phyloP scores from a whole-genome alignment of 495 filamentous ascomycete genomes.

The Neurospora sp. region DNA sequence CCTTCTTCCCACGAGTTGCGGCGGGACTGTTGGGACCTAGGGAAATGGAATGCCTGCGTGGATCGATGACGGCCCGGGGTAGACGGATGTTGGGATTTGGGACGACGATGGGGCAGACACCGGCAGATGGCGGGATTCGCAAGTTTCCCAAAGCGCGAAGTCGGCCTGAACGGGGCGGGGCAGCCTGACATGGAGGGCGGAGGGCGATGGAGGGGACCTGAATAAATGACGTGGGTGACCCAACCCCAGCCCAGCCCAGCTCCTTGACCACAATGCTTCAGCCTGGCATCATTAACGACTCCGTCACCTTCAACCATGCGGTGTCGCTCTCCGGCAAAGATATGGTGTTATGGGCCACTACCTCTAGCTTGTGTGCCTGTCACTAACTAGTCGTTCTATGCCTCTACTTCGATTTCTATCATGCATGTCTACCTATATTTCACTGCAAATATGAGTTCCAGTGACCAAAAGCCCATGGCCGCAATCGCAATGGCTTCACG shows the following conservation, averaged over 20 bases:
- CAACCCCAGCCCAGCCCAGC: neutral
- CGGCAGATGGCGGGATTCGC: neutral
- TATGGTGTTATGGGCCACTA: neutral
- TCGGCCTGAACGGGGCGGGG: neutral
- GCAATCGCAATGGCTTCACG: neutral
- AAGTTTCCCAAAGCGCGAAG: neutral
- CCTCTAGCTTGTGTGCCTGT: neutral
- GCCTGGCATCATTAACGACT: neutral
- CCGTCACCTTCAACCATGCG: neutral
- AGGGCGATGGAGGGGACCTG: neutral
- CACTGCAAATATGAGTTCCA: neutral
- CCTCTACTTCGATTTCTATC: neutral
- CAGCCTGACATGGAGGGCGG: neutral
- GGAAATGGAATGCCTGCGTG: neutral
- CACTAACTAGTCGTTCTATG: neutral
- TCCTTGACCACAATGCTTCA: neutral
- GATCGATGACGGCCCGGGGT: neutral
- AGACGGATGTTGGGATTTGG: neutral
- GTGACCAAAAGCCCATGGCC: neutral
- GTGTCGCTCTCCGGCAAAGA: neutral
- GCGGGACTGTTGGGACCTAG: neutral
- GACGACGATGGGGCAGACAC: neutral
- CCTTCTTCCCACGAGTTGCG: neutral
- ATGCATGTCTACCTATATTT: neutral
- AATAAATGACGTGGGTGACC: neutral